These are phyloP conservation scores for Coffea canephora DNA, from an alignment of 257 asterid species.

Conservation along the genomic window DNA sequence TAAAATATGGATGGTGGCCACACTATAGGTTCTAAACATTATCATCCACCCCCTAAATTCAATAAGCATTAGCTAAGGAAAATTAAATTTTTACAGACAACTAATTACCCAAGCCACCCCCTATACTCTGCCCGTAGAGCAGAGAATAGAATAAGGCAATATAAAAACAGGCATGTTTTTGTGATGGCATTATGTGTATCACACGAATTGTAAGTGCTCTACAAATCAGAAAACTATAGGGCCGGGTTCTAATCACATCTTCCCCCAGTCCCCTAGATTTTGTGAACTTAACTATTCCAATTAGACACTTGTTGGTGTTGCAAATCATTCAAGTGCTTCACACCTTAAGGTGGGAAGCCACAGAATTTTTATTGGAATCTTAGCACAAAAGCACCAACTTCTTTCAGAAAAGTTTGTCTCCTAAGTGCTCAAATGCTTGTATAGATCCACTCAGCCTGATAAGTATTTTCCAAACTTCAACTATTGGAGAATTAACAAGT, in stretches of 20 bases:
- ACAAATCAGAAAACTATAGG: background rate
- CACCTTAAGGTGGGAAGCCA: constrained; percentile 35
- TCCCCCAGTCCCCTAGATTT: background rate
- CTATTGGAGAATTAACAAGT: background rate
- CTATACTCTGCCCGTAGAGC: too few species aligned
- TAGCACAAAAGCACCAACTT: constrained; percentile 38
- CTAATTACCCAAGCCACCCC: too few species aligned
- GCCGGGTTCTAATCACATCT: background rate
- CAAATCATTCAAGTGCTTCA: constrained; percentile 1
- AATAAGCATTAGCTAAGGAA: too few species aligned
- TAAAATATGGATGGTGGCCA: too few species aligned
- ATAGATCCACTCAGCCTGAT: background rate
- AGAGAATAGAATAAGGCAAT: too few species aligned
- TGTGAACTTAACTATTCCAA: too few species aligned
- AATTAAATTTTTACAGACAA: too few species aligned
- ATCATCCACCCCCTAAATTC: too few species aligned
- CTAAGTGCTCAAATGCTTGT: constrained; percentile 28
- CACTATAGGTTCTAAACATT: too few species aligned
- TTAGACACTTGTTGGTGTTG: constrained; percentile 4
- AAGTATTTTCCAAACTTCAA: background rate
- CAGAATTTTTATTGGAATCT: constrained; percentile 42
- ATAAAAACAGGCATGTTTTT: too few species aligned
- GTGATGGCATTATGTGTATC: background rate
- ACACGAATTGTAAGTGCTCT: background rate
- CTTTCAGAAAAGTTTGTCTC: constrained; percentile 35